Base-by-base conservation (phyloP, 2,329 filamentous ascomycete genomes). In the Hypomyces rosellus region DNA sequence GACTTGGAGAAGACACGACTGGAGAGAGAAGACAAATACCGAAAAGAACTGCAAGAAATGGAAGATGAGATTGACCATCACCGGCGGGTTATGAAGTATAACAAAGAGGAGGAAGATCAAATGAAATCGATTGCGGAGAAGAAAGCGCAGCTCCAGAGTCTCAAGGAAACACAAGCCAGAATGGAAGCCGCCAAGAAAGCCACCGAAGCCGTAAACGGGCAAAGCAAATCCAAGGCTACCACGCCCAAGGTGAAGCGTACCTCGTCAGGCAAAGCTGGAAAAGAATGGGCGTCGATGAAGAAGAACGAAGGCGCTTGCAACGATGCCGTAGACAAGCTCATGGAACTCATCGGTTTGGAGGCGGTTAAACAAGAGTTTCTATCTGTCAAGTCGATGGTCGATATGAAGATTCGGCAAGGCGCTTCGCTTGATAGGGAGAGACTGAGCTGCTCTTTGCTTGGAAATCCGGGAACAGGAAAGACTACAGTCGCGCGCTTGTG, bases 401-500 rank as follows among this genome's bases (percentile, higher is more conserved):
- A 90, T 37, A 79, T 74, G 0, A 65, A 73, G 0, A 58, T 82
- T 0, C 72, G 82, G 0, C 86, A 89, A 61, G 68, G 69, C 0
- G 65, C 79, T 0, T 73, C 80, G 1, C 61, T 86, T 0, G 69
- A 66, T 1, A 66, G 70, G 0, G 82, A 89, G 53, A 70, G 87
- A 1, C 82, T 85, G 46, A 78, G 84, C 7, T 75, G 78, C 1
- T 74, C 76, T 0, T 65, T 91, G 3, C 66, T 90, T 0, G 87
- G 87, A 0, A 91, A 90, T 57, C 86, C 87, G 0, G 87, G 88
- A 3, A 90, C 86, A 50, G 85, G 84, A 78, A 90, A 90, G 69
- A 92, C 88, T 0, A 91, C 87, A 0, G 82, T 91, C 0, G 87
- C 87, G 0, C 74, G 86, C 0, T 66, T 86, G 0, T 90, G 88